A percentile compares a stretch with the other conserved stretches of the same genome.
These are phyloP conservation scores for Barnettozyma californica DNA, from an alignment of 805 yeast species.

Conservation along the genomic window DNA sequence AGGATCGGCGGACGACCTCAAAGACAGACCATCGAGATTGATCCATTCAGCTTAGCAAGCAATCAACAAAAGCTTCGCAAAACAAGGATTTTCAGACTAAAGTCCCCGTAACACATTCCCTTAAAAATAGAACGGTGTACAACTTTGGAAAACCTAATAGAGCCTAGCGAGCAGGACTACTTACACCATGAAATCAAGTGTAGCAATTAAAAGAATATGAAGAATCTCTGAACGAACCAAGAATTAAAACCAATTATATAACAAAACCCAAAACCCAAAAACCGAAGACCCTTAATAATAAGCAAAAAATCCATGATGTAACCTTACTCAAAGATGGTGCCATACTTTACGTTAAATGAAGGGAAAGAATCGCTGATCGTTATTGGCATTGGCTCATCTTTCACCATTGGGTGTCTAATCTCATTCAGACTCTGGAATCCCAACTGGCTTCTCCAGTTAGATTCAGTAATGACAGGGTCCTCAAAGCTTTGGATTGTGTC, in stretches of 20 bases:
- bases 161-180: background rate
- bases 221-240: background rate
- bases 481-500: conserved; percentile 7
- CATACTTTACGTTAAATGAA: conserved; percentile 2
- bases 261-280: background rate
- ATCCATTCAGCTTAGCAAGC: background rate
- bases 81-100: background rate
- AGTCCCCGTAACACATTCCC: background rate
- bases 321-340: conserved; percentile 3
- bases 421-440: conserved; percentile 1
- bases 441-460: background rate
- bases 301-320: background rate
- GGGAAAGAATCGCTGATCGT: background rate
- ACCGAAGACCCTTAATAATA: no score
- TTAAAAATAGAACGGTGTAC: background rate
- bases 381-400: background rate
- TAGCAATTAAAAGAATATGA: background rate
- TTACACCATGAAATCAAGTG: background rate
- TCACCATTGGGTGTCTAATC: background rate
- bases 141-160: no score
- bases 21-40: background rate
- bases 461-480: background rate
- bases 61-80: background rate
- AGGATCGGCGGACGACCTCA: conserved; percentile 1
- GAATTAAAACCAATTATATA: background rate